Base-by-base conservation (phyloP, 306 rosid species). In the Cicer yamashitae region DNA sequence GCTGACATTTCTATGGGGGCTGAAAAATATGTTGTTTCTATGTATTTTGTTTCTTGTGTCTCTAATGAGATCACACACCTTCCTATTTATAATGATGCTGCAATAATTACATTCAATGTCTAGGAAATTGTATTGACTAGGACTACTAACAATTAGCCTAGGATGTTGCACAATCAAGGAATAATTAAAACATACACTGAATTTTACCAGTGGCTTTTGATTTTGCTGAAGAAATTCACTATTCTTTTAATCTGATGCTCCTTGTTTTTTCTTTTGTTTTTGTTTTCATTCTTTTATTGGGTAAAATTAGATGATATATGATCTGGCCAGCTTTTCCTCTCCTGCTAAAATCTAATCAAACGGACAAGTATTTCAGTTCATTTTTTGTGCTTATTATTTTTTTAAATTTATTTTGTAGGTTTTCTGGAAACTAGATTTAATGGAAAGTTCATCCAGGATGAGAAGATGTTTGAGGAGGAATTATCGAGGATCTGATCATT, bases 371-470 rank as follows among this genome's bases (percentile, higher is more conserved):
- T 60, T 15, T 50, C 61, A 22, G 64, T 73, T 59, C 58, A 51
- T 37, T 68, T 63, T 17, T 65, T 25, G 79, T 70, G 59, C 74
- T 80, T 8, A 58, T 59, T 45, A 63, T 59, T 73, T 71, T 58
- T 34, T 25, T 25, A 2, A 25, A 30, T 30, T 59, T 41, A n/a
- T 47, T 77, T 65, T 79, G 51, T 87, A 94, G 99, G 93, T 90
- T 70, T 92, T 92, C 75, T 94, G 97, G 99, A 94, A 94, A 88
- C 96, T 94, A 51, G 99, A 92, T 78, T 86, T 90, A 34, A 89
- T 92, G 97, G 99, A 94, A 86, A 90, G 88, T 86, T 90, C 96
- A 71, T 86, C 96, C 6, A 87, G 99, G 85, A 94, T 94, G 99
- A 92, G 97, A 71, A 82, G 56, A 72, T 90, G 96, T 78, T 77